phyloP scores from a whole-genome alignment of 257 asterid genomes.

The Fraxinus quadrangulata region DNA sequence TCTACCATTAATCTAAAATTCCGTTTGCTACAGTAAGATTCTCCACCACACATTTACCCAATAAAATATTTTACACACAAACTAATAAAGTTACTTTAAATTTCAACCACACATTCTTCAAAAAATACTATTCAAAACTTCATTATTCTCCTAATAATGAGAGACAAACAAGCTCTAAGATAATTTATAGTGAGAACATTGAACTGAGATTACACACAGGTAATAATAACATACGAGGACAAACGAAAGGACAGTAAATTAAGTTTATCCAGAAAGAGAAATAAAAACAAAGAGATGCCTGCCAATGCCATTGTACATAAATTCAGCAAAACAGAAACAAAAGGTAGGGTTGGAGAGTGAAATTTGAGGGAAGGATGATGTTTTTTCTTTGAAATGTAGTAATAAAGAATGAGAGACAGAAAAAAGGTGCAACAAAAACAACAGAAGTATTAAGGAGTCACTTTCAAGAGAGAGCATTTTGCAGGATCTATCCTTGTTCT shows the following conservation, averaged over 20 bases:
- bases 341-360: constrained; percentile 40
- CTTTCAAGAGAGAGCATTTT: constrained; percentile 46
- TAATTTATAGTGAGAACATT: neutral
- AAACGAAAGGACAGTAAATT: neutral
- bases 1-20: no score
- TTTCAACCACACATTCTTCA: no score
- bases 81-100: no score
- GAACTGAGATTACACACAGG: neutral
- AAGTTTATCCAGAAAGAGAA: neutral
- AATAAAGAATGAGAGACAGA: constrained; percentile 37
- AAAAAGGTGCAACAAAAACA: constrained; percentile 32
- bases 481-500: constrained; percentile 34
- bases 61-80: no score
- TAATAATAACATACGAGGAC: neutral
- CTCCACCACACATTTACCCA: no score
- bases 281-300: constrained; percentile 26
- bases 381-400: constrained; percentile 65
- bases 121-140: no score
- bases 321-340: constrained; percentile 28
- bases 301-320: constrained; percentile 13
- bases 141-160: no score
- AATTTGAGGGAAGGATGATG: constrained; percentile 32
- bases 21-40: no score
- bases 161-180: no score
- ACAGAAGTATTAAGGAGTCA: constrained; percentile 55